phyloP scores from a whole-genome alignment of 1,284 basidiomycete genomes.

The Sanghuangporus sanghuang region DNA sequence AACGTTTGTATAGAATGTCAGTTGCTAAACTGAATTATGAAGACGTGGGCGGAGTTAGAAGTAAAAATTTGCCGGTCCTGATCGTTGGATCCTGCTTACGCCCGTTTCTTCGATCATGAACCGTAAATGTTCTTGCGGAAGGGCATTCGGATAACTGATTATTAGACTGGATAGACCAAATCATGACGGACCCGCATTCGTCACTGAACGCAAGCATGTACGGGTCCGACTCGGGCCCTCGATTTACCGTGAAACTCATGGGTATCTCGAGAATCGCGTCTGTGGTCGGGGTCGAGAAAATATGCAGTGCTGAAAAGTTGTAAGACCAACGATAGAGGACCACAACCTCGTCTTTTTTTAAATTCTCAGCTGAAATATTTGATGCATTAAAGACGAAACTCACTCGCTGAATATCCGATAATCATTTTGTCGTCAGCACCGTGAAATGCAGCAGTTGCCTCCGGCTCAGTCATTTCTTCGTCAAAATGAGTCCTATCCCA shows the following conservation, averaged over 20 bases:
- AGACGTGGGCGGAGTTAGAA: background rate
- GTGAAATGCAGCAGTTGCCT: background rate
- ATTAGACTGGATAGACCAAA: conserved; percentile 4
- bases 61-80: background rate
- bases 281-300: background rate
- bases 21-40: too few relatives aligned
- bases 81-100: background rate
- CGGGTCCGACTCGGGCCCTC: background rate
- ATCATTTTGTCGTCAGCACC: background rate
- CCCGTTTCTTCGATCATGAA: background rate
- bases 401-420: background rate
- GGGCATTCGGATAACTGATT: background rate
- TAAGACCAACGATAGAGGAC: background rate
- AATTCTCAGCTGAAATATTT: background rate
- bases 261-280: background rate
- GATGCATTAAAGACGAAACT: background rate
- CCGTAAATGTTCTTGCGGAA: background rate
- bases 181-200: background rate
- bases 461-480: background rate
- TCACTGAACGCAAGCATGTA: conserved; percentile 2
- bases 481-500: background rate
- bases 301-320: background rate
- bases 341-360: background rate
- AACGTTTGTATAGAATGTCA: too few relatives aligned
- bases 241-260: background rate